phyloP scores from a whole-genome alignment of 257 asterid species.

The Voacanga thouarsii region DNA sequence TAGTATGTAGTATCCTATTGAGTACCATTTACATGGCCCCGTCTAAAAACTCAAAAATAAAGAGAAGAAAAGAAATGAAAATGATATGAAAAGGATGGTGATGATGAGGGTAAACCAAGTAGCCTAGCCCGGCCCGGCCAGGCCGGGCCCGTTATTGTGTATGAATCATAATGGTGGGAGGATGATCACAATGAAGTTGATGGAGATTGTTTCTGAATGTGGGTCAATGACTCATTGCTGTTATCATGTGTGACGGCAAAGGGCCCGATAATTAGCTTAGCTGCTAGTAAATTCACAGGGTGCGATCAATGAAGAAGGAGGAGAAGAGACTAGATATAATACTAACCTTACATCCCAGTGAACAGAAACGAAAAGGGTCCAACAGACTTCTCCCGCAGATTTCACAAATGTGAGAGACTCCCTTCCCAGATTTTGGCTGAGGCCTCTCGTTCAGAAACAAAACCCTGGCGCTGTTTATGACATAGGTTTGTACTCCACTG shows the following conservation, averaged over 20 bases:
- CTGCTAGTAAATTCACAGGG: not conserved
- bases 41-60: not conserved
- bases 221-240: slow-evolving; percentile 9
- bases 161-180: slow-evolving; percentile 12
- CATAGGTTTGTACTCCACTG: slow-evolving; percentile 88
- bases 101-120: not conserved
- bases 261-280: not conserved
- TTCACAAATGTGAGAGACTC: slow-evolving; percentile 75
- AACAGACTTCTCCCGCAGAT: slow-evolving; percentile 83
- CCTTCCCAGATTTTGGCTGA: slow-evolving; percentile 78
- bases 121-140: not conserved
- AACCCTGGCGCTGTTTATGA: slow-evolving; percentile 96
- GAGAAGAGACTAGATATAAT: not conserved
- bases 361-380: slow-evolving; percentile 86
- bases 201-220: slow-evolving; percentile 13
- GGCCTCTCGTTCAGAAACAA: slow-evolving; percentile 89
- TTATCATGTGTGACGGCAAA: not conserved
- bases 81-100: slow-evolving; percentile 24
- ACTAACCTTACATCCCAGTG: slow-evolving; percentile 91
- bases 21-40: not conserved
- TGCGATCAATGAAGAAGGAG: not conserved
- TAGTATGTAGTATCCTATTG: not conserved
- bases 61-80: not conserved
- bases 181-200: slow-evolving; percentile 15
- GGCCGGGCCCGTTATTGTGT: not conserved